Base-by-base conservation (phyloP, 805 yeast species). In the Metschnikowia arizonensis region DNA sequence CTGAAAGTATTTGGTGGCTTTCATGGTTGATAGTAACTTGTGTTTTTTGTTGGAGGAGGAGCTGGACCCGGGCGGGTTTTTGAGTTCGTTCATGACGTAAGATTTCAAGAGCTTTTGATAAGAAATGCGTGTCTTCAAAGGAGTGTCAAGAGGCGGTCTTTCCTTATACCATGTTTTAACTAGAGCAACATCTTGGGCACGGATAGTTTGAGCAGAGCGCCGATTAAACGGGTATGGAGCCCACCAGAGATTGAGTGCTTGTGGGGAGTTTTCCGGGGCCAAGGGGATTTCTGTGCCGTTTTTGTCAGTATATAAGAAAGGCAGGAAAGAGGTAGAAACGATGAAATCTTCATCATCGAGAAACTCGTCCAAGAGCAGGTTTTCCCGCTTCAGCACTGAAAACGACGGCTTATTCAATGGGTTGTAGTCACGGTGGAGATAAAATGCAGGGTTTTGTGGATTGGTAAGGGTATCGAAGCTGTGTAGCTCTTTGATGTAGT, bases 171-270 rank as follows among this genome's bases (percentile, higher is more conserved):
- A 88, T 21, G 74, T 69, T 62, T 93, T 93, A 5, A 86, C 71
- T 2, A 93, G 63, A 0, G 97, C 81, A 12, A 90, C 95, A 65
- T 93, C 98, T 60, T 93, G 86, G 1, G 98, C 91, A 52, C 97
- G 74, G 0, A 79, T 80, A 58, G 76, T 88, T 18, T 62, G 66
- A 0, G 95, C 96, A 28, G 82, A 76, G 24, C 88, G 78, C 32
- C 78, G 74, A 56, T 88, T 83, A 64, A 86, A 93, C 0, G 99
- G 99, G 53, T 72, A 80, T 2, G 96, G 89, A 0, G 97, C 88
- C 74, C 83, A 75, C 72, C 81, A 81, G n/a, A 90, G 66, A 26
- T 78, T 73, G 2, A 91, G 55, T 0, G 95, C 90, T 15, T 59
- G 60, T 2, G 47, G 42, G 3, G 77, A 68, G 21, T 76, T 77